Conservation (phyloP, 2,329 filamentous ascomycete species). For the Graphiopsis chlorocephala region DNA sequence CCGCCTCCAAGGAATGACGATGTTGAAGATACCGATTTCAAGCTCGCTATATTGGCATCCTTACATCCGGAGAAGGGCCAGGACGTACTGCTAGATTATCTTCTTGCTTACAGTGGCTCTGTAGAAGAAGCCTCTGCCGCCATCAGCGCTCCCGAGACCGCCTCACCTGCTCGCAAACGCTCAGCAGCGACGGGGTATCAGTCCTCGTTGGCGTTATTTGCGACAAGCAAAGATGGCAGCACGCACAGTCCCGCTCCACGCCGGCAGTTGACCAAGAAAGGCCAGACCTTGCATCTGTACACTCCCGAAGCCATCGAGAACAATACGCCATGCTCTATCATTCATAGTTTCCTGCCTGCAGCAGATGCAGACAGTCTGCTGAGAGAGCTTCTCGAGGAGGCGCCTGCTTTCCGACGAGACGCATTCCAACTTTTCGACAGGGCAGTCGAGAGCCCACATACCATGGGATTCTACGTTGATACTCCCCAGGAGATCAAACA, state of each 20-base stretch:
- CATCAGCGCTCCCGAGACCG: conserved; percentile 39
- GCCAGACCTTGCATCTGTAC: conserved; percentile 79
- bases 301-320: conserved; percentile 75
- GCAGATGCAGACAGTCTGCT: conserved; percentile 72
- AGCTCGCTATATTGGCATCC: conserved; percentile 79
- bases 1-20: conserved; percentile 22
- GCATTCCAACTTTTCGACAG: conserved; percentile 87
- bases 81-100: conserved; percentile 69
- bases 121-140: conserved; percentile 63
- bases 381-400: conserved; percentile 70
- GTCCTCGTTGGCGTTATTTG: conserved; percentile 38
- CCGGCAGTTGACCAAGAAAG: conserved; percentile 64
- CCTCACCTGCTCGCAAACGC: conserved; percentile 35
- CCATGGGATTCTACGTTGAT: conserved; percentile 78
- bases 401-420: conserved; percentile 65
- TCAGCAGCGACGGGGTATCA: conserved; percentile 39
- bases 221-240: conserved; percentile 10
- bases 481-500: conserved; percentile 64
- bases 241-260: neutral
- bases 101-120: conserved; percentile 74
- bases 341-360: conserved; percentile 81
- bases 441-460: conserved; percentile 81
- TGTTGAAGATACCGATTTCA: conserved; percentile 84
- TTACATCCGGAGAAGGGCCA: conserved; percentile 65
- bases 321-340: conserved; percentile 85